Evolutionary conservation across 148 eudicot species (phyloP).

Genomic region (Dianthus caryophyllus): DNA sequence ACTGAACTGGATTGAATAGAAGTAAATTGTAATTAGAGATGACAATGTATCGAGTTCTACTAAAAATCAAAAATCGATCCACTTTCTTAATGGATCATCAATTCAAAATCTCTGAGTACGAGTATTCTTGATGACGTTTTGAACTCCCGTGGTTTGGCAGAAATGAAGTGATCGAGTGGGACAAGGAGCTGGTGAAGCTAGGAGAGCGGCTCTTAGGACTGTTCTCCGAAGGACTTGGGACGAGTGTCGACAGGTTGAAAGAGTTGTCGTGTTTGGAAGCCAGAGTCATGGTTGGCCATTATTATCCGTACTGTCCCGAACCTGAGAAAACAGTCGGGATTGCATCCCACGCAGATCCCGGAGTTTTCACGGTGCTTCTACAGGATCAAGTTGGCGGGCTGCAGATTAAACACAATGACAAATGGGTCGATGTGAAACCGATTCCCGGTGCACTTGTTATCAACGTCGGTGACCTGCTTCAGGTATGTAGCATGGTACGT

Average conservation of each 20-base stretch:
- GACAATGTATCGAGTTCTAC: no score
- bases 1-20: no score
- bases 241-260: constrained; percentile 20
- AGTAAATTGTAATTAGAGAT: no score
- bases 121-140: background rate
- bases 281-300: constrained; percentile 32
- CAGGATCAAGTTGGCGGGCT: constrained; percentile 46
- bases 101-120: background rate
- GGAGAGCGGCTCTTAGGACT: constrained; percentile 33
- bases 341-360: constrained; percentile 41
- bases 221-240: constrained; percentile 39
- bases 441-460: constrained; percentile 39
- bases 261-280: constrained; percentile 18
- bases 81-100: no score
- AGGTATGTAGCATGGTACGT: constrained; percentile 28
- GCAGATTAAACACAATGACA: constrained; percentile 35
- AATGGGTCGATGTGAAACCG: constrained; percentile 44
- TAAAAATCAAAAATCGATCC: no score
- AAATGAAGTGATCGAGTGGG: constrained; percentile 39
- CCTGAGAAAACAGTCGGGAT: constrained; percentile 43
- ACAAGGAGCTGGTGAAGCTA: constrained; percentile 26
- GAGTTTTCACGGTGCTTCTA: constrained; percentile 36
- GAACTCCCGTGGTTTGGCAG: constrained; percentile 11
- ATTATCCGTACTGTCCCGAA: constrained; percentile 48
- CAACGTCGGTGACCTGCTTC: constrained; percentile 46